A percentile compares a stretch with the other conserved stretches of the same genome.
Conservation (phyloP, 2,329 filamentous ascomycete genomes). For the Trichoderma lentiforme region DNA sequence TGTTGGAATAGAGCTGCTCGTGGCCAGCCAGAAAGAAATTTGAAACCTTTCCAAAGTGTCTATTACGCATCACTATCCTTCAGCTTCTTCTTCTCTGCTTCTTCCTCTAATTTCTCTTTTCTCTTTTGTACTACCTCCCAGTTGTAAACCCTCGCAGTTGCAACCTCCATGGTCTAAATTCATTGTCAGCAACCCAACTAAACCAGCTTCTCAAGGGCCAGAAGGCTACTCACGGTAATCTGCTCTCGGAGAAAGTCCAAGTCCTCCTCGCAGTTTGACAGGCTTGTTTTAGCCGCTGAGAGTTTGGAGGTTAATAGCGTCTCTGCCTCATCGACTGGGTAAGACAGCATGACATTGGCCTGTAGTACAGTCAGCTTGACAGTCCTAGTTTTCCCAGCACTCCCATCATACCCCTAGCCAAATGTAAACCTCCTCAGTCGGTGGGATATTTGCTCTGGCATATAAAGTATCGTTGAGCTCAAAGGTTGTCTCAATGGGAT, state of each 20-base stretch:
- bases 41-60: constrained; percentile 4
- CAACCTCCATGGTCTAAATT: constrained; percentile 87
- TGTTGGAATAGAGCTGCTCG: background rate
- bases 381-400: background rate
- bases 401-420: constrained; percentile 73
- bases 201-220: background rate
- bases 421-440: constrained; percentile 87
- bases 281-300: constrained; percentile 70
- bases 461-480: constrained; percentile 96
- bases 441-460: constrained; percentile 77
- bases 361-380: constrained; percentile 31
- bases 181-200: background rate
- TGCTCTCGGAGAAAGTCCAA: constrained; percentile 93
- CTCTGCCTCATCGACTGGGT: constrained; percentile 85
- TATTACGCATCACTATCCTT: constrained; percentile 34
- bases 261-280: constrained; percentile 92
- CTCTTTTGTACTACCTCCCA: constrained; percentile 96
- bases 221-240: constrained; percentile 68
- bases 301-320: constrained; percentile 74
- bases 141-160: constrained; percentile 95
- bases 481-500: constrained; percentile 86
- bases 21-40: constrained; percentile 3
- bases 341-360: constrained; percentile 97
- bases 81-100: constrained; percentile 39
- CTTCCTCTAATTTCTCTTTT: constrained; percentile 76